A percentile compares a stretch with the other conserved stretches of the same genome.
Conservation (phyloP, 106 monocot genomes). For the Triglochin maritima region DNA sequence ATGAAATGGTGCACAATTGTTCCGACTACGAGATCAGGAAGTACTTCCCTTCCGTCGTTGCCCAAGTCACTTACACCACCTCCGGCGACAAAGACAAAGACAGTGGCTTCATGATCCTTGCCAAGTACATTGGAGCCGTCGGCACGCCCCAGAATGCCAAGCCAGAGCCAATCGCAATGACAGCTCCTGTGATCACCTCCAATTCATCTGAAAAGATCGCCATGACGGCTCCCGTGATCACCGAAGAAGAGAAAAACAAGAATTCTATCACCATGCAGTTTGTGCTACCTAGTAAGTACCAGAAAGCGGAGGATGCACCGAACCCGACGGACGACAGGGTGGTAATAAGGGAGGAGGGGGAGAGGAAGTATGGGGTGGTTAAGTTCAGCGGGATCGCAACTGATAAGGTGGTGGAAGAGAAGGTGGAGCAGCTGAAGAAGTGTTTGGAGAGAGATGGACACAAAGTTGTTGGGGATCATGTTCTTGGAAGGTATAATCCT, state of each 20-base stretch:
- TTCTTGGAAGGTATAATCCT: constrained; percentile 89
- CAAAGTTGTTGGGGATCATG: constrained; percentile 26
- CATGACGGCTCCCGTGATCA: constrained; percentile 24
- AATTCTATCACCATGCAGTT: constrained; percentile 69
- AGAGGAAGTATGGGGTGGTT: constrained; percentile 69
- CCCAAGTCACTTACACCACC: constrained; percentile 77
- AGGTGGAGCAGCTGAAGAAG: constrained; percentile 44
- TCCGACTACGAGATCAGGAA: constrained; percentile 81
- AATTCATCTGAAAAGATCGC: constrained; percentile 18
- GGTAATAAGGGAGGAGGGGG: constrained; percentile 54
- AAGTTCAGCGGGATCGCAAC: constrained; percentile 59
- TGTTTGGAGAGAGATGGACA: constrained; percentile 67
- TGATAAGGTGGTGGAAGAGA: constrained; percentile 48
- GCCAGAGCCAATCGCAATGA: constrained; percentile 71
- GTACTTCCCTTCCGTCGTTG: constrained; percentile 59
- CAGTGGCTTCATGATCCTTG: constrained; percentile 84
- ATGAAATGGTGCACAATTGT: constrained; percentile 45
- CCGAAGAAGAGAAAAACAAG: not conserved
- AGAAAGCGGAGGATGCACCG: constrained; percentile 64
- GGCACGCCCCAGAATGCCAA: constrained; percentile 60
- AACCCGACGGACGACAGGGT: constrained; percentile 71
- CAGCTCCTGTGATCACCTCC: constrained; percentile 52
- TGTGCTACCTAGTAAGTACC: constrained; percentile 67
- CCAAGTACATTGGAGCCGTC: constrained; percentile 84
- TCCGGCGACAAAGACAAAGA: constrained; percentile 45